Evolutionary conservation across 768 basidiomycete species (phyloP).

Genomic region (Pisolithus marmoratus): DNA sequence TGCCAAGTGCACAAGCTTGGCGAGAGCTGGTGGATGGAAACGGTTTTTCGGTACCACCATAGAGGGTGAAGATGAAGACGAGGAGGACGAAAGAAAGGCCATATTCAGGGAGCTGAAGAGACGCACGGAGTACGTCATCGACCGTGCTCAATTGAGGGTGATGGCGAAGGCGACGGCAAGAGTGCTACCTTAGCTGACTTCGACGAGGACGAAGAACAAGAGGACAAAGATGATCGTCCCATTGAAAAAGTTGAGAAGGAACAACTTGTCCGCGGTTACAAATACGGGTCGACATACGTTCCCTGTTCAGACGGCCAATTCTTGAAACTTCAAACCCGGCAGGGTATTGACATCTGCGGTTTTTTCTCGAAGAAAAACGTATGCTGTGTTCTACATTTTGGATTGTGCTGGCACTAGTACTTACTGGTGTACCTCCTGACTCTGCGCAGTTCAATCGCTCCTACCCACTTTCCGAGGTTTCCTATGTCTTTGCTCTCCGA

Average conservation of each 20-base stretch:
- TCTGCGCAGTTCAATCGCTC: constrained; percentile 71
- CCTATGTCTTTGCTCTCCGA: constrained; percentile 76
- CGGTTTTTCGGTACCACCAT: constrained; percentile 33
- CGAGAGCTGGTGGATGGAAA: constrained; percentile 72
- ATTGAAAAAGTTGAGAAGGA: constrained; percentile 67
- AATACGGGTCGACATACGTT: constrained; percentile 85
- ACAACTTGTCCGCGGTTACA: constrained; percentile 75
- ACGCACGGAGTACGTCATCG: constrained; percentile 54
- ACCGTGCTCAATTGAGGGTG: constrained; percentile 36
- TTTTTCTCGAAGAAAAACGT: constrained; percentile 75
- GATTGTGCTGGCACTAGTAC: neutral
- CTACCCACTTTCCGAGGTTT: constrained; percentile 75
- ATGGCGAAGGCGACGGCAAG: constrained; percentile 20
- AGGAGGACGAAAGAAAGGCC: constrained; percentile 22
- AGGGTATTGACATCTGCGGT: constrained; percentile 83
- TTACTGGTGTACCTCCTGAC: neutral
- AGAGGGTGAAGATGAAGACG: constrained; percentile 23
- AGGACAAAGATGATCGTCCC: constrained; percentile 30
- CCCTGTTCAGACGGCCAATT: constrained; percentile 87
- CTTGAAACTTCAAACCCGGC: constrained; percentile 61
- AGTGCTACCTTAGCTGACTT: constrained; percentile 17
- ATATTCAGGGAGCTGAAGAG: constrained; percentile 37
- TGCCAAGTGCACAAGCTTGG: constrained; percentile 73
- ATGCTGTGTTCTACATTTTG: constrained; percentile 10
- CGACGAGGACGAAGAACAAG: constrained; percentile 28